Evolutionary conservation across 2,329 filamentous ascomycete species (phyloP).

Genomic region (Ceratocystis huliohia): DNA sequence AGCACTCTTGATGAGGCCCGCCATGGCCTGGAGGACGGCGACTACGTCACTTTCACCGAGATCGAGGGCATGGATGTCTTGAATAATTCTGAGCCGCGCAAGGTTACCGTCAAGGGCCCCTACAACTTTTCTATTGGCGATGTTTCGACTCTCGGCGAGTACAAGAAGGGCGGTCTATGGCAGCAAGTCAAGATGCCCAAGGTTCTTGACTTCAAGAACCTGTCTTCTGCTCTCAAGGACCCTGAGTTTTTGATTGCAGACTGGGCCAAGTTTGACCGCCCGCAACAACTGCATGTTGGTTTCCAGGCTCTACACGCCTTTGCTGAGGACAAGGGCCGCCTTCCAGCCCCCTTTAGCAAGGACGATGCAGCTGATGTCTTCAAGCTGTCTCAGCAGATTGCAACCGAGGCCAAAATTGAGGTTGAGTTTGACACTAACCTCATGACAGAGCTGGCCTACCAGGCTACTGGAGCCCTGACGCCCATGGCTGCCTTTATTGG

Average conservation of each 20-base stretch:
- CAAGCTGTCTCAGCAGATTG: slow-evolving; percentile 61
- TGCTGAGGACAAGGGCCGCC: slow-evolving; percentile 56
- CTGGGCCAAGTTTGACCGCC: slow-evolving; percentile 95
- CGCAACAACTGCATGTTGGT: slow-evolving; percentile 79
- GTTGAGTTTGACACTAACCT: slow-evolving; percentile 85
- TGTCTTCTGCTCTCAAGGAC: slow-evolving; percentile 65
- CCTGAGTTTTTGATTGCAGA: slow-evolving; percentile 87
- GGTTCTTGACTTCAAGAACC: slow-evolving; percentile 73
- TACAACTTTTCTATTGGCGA: slow-evolving; percentile 97
- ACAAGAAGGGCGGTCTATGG: slow-evolving; percentile 78
- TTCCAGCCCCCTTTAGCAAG: slow-evolving; percentile 74
- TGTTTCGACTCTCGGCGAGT: slow-evolving; percentile 73
- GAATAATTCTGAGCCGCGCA: slow-evolving; percentile 72
- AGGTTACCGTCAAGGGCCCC: slow-evolving; percentile 86
- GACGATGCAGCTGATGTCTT: slow-evolving; percentile 69
- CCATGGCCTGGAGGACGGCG: slow-evolving; percentile 90
- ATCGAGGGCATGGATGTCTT: slow-evolving; percentile 81
- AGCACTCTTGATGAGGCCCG: slow-evolving; percentile 89
- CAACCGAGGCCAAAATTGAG: slow-evolving; percentile 60
- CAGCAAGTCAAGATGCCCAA: slow-evolving; percentile 99
- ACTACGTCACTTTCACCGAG: slow-evolving; percentile 91
- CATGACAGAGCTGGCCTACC: slow-evolving; percentile 84
- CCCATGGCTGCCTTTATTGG: slow-evolving; percentile 94
- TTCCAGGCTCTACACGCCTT: slow-evolving; percentile 89
- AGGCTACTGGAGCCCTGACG: slow-evolving; percentile 79